Evolutionary conservation across 768 basidiomycete species (phyloP).

Genomic region (Termitomyces sp.): DNA sequence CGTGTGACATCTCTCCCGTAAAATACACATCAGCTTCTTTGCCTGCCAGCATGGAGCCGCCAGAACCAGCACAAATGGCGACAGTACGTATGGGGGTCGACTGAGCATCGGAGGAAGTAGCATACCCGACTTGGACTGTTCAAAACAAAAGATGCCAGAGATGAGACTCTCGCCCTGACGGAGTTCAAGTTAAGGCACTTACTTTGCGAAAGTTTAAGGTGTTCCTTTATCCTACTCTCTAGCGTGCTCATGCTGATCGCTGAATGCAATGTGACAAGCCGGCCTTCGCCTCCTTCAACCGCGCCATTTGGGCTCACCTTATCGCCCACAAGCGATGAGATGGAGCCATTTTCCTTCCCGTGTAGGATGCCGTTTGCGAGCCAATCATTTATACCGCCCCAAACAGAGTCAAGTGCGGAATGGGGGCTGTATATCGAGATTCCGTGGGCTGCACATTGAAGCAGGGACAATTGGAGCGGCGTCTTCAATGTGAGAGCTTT

Average conservation of each 20-base stretch:
- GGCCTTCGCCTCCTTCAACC: slow-evolving; percentile 59
- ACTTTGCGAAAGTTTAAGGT: slow-evolving; percentile 61
- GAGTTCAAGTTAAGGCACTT: slow-evolving; percentile 19
- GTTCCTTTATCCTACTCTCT: slow-evolving; percentile 64
- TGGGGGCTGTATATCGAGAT: slow-evolving; percentile 89
- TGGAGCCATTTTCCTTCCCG: slow-evolving; percentile 28
- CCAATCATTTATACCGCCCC: slow-evolving; percentile 91
- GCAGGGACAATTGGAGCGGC: slow-evolving; percentile 75
- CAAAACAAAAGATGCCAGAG: slow-evolving; percentile 20
- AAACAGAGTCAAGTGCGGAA: slow-evolving; percentile 80
- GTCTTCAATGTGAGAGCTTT: slow-evolving; percentile 73
- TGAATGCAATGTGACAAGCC: slow-evolving; percentile 59
- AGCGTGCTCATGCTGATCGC: slow-evolving; percentile 58
- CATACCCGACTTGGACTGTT: slow-evolving; percentile 68
- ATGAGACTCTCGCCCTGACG: not conserved
- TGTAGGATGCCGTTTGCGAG: slow-evolving; percentile 55
- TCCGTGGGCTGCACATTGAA: slow-evolving; percentile 76
- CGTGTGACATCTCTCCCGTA: slow-evolving; percentile 93
- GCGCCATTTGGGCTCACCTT: slow-evolving; percentile 33
- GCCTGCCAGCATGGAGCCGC: slow-evolving; percentile 70
- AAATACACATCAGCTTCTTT: slow-evolving; percentile 81
- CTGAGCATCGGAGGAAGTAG: slow-evolving; percentile 20
- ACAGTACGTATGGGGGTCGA: slow-evolving; percentile 49
- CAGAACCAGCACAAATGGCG: slow-evolving; percentile 91
- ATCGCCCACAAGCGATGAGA: slow-evolving; percentile 35